Evolutionary conservation across 2,329 filamentous ascomycete species (phyloP).

Genomic region (Cercospora berteroae): DNA sequence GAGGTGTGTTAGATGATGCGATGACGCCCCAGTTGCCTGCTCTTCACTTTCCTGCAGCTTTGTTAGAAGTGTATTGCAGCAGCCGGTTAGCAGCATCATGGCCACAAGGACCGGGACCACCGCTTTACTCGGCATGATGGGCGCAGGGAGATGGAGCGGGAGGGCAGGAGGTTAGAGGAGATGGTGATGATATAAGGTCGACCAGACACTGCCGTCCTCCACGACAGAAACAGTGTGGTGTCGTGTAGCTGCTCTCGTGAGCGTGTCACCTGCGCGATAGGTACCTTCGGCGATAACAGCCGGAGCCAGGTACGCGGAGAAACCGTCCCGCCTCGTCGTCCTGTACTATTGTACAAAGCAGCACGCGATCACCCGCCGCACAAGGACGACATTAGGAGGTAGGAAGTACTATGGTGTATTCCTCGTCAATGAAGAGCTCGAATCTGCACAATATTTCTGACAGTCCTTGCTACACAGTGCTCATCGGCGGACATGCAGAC

Average conservation of each 20-base stretch:
- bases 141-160: background rate
- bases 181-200: background rate
- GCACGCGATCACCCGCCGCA: background rate
- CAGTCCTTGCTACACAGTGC: background rate
- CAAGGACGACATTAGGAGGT: background rate
- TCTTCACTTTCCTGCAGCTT: conserved; percentile 50
- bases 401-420: background rate
- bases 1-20: conserved; percentile 37
- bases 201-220: background rate
- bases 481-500: background rate
- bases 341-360: background rate
- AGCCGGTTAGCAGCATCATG: conserved; percentile 95
- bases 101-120: conserved; percentile 81
- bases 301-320: background rate
- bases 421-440: background rate
- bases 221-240: background rate
- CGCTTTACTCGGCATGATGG: conserved; percentile 58
- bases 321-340: background rate
- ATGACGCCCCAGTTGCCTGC: background rate
- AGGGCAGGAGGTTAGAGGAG: background rate
- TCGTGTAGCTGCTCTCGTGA: conserved; percentile 11
- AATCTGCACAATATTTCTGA: background rate
- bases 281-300: background rate
- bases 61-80: conserved; percentile 94
- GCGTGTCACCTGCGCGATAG: conserved; percentile 12